Evolutionary conservation across 768 basidiomycete genomes (phyloP).

Genomic region (Epithele typhae): DNA sequence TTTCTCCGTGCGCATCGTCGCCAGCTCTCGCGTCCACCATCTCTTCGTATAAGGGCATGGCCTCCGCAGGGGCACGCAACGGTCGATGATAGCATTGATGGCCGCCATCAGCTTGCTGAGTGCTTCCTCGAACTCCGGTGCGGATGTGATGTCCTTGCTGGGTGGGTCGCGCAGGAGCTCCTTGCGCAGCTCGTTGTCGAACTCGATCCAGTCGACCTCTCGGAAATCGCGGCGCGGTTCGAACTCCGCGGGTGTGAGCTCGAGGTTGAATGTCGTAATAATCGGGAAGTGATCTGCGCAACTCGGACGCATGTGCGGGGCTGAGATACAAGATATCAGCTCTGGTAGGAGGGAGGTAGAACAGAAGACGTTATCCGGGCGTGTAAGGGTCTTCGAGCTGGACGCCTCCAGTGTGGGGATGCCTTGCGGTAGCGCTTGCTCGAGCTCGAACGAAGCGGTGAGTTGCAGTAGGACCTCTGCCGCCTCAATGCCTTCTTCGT

Average conservation of each 20-base stretch:
- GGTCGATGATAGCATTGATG: too few species aligned
- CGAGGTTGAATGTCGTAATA: conserved; percentile 24
- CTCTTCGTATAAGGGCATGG: conserved; percentile 23
- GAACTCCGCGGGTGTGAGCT: not conserved
- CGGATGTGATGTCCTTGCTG: not conserved
- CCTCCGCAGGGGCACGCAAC: too few species aligned
- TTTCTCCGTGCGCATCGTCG: conserved; percentile 8
- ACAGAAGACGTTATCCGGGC: conserved; percentile 42
- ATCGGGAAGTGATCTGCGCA: conserved; percentile 41
- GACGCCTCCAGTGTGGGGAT: conserved; percentile 31
- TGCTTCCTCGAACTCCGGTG: not conserved
- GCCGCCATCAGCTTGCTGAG: conserved; percentile 11
- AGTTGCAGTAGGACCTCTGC: conserved; percentile 27
- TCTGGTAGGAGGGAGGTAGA: conserved; percentile 12
- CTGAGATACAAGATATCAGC: conserved; percentile 27
- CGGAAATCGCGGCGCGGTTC: conserved; percentile 23
- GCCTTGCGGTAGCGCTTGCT: conserved; percentile 30
- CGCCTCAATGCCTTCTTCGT: conserved; percentile 19
- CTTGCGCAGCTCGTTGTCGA: conserved; percentile 23
- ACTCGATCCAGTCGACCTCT: conserved; percentile 27
- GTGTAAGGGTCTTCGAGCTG: conserved; percentile 29
- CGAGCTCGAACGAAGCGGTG: conserved; percentile 24
- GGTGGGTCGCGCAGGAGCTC: too few species aligned
- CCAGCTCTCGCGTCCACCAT: conserved; percentile 33
- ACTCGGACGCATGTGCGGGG: conserved; percentile 10